phyloP scores from a whole-genome alignment of 2,329 filamentous ascomycete species.

The Fusarium marasasianum region DNA sequence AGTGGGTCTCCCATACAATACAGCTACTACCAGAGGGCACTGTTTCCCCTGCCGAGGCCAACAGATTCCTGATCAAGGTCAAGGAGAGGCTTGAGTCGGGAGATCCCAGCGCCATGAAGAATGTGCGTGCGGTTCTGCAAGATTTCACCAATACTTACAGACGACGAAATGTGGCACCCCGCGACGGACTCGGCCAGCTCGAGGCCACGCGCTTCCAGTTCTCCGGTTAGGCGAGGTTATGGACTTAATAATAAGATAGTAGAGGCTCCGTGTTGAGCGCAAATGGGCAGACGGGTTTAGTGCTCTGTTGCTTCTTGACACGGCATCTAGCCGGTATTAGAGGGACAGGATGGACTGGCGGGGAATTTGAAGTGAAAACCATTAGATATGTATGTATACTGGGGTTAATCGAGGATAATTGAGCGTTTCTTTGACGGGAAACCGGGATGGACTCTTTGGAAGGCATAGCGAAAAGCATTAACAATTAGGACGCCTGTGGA shows the following conservation, averaged over 20 bases:
- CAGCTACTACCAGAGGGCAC: constrained; percentile 84
- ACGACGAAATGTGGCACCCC: constrained; percentile 91
- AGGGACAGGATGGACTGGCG: constrained; percentile 2
- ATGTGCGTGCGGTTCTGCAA: constrained; percentile 86
- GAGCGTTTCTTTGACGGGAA: constrained; percentile 30
- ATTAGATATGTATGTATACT: constrained; percentile 28
- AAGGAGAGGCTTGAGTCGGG: constrained; percentile 77
- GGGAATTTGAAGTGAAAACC: constrained; percentile 16
- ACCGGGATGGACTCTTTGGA: constrained; percentile 18
- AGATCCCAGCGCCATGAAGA: constrained; percentile 69
- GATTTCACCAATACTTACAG: constrained; percentile 98
- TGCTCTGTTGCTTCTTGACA: neutral
- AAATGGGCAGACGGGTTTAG: neutral
- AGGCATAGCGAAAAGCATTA: constrained; percentile 28
- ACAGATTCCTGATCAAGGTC: constrained; percentile 83
- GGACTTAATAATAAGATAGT: neutral
- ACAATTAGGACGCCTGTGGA: constrained; percentile 6
- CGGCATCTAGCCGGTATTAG: constrained; percentile 8
- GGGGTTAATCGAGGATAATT: constrained; percentile 39
- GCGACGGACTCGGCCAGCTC: constrained; percentile 87
- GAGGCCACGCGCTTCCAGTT: constrained; percentile 92
- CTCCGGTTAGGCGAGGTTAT: constrained; percentile 45
- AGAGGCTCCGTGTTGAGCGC: neutral
- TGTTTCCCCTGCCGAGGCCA: constrained; percentile 80
- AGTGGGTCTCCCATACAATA: constrained; percentile 87